Base-by-base conservation (phyloP, 2,329 filamentous ascomycete genomes). In the Penicillium griseofulvum region DNA sequence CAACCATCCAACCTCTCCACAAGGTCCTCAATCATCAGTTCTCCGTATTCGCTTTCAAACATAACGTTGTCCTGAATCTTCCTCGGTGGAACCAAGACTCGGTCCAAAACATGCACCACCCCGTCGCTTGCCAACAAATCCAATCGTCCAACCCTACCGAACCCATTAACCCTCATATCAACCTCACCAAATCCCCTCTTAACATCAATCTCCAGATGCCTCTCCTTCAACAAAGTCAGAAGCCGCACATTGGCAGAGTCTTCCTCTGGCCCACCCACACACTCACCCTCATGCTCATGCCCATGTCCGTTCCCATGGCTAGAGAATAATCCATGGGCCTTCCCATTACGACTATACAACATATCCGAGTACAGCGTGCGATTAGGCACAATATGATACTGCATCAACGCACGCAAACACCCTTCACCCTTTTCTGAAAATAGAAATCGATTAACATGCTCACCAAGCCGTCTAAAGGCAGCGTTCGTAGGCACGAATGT, bases 401-500 rank as follows among this genome's bases (percentile, higher is more conserved):
- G 80, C 16, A 95, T 78, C 43, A 96, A 77, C 0, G 90, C 90
- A 61, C 83, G 85, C 17, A 97, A 82, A 69, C 90, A 96, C 71
- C 87, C 87, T 60, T 82, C 78, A 1, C 92, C 92, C 49, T 80
- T 82, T 28, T 83, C 78, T 55, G 87, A 89, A 81, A 97, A 97
- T 4, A 97, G 80, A 80, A 96, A 97, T 22, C 86, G 89, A 68
- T 93, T 95, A 65, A 87, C 83, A 52, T 72, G 79, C 1, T 83
- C 81, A 0, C 91, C 90, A 1, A 97, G 85, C 61, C 83, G 83
- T 65, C 81, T 69, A 77, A 93, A 96, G n/a, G 91, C 92, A 5
- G 74, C 76, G 80, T 97, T 96, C 43, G 82, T 84, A 0, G 92
- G 91, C 0, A 88, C 89, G 66, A 96, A 95, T 57, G 94, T 70